Base-by-base conservation (phyloP, 768 basidiomycete species). In the Xerocomellus amylosporus region DNA sequence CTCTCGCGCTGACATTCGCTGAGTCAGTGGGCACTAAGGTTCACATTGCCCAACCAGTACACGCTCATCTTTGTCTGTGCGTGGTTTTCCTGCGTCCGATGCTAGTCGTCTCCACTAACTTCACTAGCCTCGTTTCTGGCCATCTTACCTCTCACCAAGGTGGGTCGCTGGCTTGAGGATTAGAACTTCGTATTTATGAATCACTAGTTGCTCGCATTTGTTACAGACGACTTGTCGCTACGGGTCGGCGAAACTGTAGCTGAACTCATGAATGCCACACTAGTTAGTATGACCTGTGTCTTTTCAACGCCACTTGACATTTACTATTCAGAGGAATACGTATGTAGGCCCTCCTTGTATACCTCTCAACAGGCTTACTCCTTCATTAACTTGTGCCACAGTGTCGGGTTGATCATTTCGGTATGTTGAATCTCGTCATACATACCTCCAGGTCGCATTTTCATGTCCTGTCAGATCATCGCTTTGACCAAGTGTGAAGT, bases 401-500 rank as follows among this genome's bases (percentile, higher is more conserved):
- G 78, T 31, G 79, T 81, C 22, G 79, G 80, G 56, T 55, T 87
- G 20, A 87, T 90, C 9, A 79, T 92, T 55, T 86, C 87, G 49
- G 89, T 89, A 63, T 31, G 41, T 30, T 30, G 30, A 30, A 30
- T 30, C 10, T 30, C 30, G 30, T 30, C 30, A 30, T 30, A 9
- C 10, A 10, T 10, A 30, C 28, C 30, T 46, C n/a, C 28, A 38
- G 40, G 7, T 30, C 39, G 40, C 28, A 40, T 55, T 39, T 37
- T 50, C 14, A 38, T 34, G 41, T 22, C 42, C 12, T 20, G 13
- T 45, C 51, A 90, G 86, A 83, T 92, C 46, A 88, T 86, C 45
- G 91, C 91, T 0, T 73, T 94, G 50, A 74, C 78, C 20, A 87
- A 90, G 67, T 93, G 91, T 64, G 86, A 93, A 74, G 0, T 93